A percentile compares a stretch with the other conserved stretches of the same genome.
These are phyloP conservation scores for Fraxinus angustifolia DNA, from an alignment of 305 asterid genomes.

Conservation along the genomic window DNA sequence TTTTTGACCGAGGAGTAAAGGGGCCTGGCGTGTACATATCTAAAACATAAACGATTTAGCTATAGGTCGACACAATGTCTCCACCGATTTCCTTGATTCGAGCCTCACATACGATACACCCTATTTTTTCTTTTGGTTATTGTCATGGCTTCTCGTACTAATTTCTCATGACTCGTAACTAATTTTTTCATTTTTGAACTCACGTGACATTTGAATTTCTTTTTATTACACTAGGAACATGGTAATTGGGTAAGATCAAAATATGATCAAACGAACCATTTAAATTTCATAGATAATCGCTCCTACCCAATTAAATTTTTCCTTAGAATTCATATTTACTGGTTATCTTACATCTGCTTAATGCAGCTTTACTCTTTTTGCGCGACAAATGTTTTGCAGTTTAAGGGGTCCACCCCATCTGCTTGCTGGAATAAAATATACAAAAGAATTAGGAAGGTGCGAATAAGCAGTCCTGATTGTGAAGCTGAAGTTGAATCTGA, in stretches of 20 bases:
- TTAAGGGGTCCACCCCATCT: constrained; percentile 68
- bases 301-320: neutral
- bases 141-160: neutral
- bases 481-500: constrained; percentile 40
- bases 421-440: constrained; percentile 88
- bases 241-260: neutral
- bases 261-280: neutral
- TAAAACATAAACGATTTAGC: neutral
- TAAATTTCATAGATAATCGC: neutral
- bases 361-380: constrained; percentile 10
- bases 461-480: constrained; percentile 38
- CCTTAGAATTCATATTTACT: constrained; percentile 2
- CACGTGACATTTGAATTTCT: neutral
- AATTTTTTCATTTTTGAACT: neutral
- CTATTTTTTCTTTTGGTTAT: neutral
- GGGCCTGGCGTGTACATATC: neutral
- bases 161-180: neutral
- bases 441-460: constrained; percentile 60
- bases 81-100: neutral
- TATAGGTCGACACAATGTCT: neutral
- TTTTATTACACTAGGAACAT: neutral
- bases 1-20: neutral
- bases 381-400: constrained; percentile 4
- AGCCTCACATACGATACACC: neutral
- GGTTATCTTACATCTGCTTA: neutral